Base-by-base conservation (phyloP, 1,284 basidiomycete genomes). In the Thelephora terrestris region DNA sequence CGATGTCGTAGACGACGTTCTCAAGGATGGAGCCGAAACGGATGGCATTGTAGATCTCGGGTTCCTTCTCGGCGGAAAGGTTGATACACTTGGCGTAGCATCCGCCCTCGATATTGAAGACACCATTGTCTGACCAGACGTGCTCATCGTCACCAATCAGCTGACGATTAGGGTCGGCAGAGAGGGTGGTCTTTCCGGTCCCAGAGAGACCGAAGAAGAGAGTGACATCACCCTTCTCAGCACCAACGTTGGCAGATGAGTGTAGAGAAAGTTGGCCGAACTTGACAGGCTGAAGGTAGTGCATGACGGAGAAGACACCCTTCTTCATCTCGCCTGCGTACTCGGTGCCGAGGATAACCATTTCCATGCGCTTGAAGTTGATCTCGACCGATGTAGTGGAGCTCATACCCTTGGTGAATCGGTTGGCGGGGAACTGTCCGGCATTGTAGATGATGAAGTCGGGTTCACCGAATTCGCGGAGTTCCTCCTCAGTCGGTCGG, bases 271-370 rank as follows among this genome's bases (percentile, higher is more conserved):
- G 81, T 68, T 97, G 93, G 52, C 92, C 92, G 65, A 96, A 99
- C 69, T 97, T 98, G 76, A 99, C 87, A 18, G 96, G 95, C 75
- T 96, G 92, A 56, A 99, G 79, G 71, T 99, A 99, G 75, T 99
- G 96, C 96, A 99, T 99, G 62, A 99, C 94, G 47, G 90, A 93
- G 77, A 99, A 99, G 67, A 99, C 91, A 68, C 96, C 96, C 83
- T 99, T 99, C 78, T 99, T 99, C 96, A 99, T 99, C 76, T 99
- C 96, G 55, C 96, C 96, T 47, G 96, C 96, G 68, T 99, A 99
- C 68, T 99, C 95, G 49, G 96, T 98, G 54, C 96, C 95, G 61
- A 99, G 90, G 64, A 99, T 99, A 64, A 99, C 94, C 95, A 99
- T 99, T 73, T 99, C 96, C 89, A 94, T 97, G 50, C 96, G 91